Evolutionary conservation across 352 stramenopile species (phyloP).

Genomic region (Phytophthora sp.): DNA sequence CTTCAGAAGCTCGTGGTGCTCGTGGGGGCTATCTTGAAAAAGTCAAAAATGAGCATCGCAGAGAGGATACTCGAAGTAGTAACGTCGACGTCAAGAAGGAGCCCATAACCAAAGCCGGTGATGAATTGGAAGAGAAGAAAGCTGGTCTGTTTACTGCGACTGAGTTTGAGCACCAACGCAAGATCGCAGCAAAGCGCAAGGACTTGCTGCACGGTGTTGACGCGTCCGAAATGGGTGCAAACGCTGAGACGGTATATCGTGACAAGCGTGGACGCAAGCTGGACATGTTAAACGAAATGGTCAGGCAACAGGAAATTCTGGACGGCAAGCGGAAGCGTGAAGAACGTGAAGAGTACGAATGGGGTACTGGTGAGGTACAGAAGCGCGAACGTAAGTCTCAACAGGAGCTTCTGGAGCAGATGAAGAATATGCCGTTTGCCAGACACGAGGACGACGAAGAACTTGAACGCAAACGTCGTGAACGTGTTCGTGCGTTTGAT

Average conservation of each 20-base stretch:
- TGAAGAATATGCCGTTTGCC: slow-evolving; percentile 72
- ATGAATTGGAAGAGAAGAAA: slow-evolving; percentile 36
- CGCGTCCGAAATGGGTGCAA: slow-evolving; percentile 69
- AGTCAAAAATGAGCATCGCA: slow-evolving; percentile 1
- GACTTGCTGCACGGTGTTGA: slow-evolving; percentile 57
- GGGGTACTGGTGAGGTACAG: slow-evolving; percentile 82
- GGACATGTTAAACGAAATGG: slow-evolving; percentile 88
- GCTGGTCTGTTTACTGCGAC: slow-evolving; percentile 69
- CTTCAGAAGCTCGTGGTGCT: background rate
- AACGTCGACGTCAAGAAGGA: slow-evolving; percentile 1
- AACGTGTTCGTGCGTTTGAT: slow-evolving; percentile 74
- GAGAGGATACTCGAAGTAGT: background rate
- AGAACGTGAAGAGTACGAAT: slow-evolving; percentile 84
- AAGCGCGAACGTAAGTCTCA: slow-evolving; percentile 71
- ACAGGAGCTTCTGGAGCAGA: slow-evolving; percentile 65
- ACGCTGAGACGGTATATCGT: slow-evolving; percentile 85
- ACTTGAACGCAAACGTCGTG: slow-evolving; percentile 63
- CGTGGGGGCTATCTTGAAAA: background rate
- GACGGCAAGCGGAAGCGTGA: slow-evolving; percentile 81
- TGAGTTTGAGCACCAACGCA: slow-evolving; percentile 69
- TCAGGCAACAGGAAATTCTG: slow-evolving; percentile 79
- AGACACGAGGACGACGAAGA: slow-evolving; percentile 73
- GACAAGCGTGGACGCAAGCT: slow-evolving; percentile 85
- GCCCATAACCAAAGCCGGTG: background rate
- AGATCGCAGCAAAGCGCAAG: slow-evolving; percentile 56